Conservation (phyloP, 2,329 filamentous ascomycete species). For the Talaromyces sp. region DNA sequence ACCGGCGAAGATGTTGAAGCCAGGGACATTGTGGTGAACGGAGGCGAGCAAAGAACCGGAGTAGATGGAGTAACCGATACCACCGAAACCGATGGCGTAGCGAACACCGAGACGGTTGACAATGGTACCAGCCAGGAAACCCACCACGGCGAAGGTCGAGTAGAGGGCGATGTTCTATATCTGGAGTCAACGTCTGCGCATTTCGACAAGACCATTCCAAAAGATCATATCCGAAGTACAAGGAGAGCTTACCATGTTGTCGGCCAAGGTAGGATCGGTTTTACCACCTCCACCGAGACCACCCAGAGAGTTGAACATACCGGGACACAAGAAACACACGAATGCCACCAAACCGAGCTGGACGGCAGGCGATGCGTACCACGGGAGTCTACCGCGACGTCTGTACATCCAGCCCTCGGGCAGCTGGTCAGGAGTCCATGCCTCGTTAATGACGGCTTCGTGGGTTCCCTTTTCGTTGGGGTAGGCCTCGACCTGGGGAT, state of each 20-base stretch:
- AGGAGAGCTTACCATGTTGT: conserved; percentile 43
- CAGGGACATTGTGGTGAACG: conserved; percentile 38
- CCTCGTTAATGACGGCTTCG: conserved; percentile 9
- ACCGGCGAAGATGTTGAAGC: conserved; percentile 40
- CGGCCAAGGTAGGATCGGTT: conserved; percentile 43
- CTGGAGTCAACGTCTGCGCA: not conserved
- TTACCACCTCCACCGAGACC: conserved; percentile 60
- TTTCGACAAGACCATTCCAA: not conserved
- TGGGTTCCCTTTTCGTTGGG: conserved; percentile 7
- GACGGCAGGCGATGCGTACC: conserved; percentile 67
- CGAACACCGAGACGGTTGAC: conserved; percentile 32
- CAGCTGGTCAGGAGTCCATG: conserved; percentile 15
- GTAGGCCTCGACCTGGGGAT: not conserved
- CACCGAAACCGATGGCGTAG: conserved; percentile 29
- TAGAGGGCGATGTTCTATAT: conserved; percentile 56
- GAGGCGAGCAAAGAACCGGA: conserved; percentile 39
- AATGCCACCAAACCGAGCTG: conserved; percentile 66
- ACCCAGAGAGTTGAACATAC: conserved; percentile 62
- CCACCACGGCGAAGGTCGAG: conserved; percentile 59
- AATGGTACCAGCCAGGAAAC: conserved; percentile 51
- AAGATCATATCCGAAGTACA: not conserved
- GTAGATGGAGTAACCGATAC: conserved; percentile 36
- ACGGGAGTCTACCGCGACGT: conserved; percentile 50
- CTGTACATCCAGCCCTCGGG: conserved; percentile 53
- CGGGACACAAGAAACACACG: conserved; percentile 64